phyloP scores from a whole-genome alignment of 768 basidiomycete genomes.

The Mycena haematopus region DNA sequence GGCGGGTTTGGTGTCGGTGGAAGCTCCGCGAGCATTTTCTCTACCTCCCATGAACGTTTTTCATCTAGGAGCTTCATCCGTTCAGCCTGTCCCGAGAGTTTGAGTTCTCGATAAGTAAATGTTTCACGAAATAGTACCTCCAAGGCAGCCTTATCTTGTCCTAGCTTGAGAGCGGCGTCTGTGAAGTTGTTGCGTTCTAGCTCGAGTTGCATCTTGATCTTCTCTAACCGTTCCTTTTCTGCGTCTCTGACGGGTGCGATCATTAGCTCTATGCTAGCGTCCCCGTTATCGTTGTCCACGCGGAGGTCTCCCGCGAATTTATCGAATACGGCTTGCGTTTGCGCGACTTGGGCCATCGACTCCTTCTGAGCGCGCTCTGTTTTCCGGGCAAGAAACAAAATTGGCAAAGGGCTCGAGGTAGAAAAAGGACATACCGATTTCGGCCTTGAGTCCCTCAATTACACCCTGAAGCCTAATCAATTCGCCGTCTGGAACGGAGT shows the following conservation, averaged over 20 bases:
- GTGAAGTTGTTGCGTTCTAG: constrained; percentile 69
- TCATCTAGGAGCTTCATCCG: constrained; percentile 68
- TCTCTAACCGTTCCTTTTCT: constrained; percentile 60
- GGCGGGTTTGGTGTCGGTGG: constrained; percentile 50
- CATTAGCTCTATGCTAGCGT: constrained; percentile 61
- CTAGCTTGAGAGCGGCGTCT: constrained; percentile 66
- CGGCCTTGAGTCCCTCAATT: constrained; percentile 57
- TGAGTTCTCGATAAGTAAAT: constrained; percentile 18
- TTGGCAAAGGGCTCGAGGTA: background rate
- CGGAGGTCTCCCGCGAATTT: constrained; percentile 57
- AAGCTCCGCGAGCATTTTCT: constrained; percentile 64
- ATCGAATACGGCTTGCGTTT: constrained; percentile 62
- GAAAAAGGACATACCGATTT: constrained; percentile 58
- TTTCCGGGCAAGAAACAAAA: constrained; percentile 1
- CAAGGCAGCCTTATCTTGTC: constrained; percentile 66
- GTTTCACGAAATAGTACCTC: constrained; percentile 53
- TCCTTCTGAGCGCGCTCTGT: constrained; percentile 58
- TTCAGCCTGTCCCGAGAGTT: constrained; percentile 55
- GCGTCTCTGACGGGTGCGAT: constrained; percentile 58
- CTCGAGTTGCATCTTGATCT: constrained; percentile 62
- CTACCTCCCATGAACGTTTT: constrained; percentile 74
- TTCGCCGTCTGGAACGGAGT: constrained; percentile 47
- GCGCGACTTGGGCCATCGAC: constrained; percentile 45
- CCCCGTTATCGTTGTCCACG: constrained; percentile 41
- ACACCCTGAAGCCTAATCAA: constrained; percentile 55